Conservation (phyloP, 106 monocot genomes). For the Chionographis japonica region DNA sequence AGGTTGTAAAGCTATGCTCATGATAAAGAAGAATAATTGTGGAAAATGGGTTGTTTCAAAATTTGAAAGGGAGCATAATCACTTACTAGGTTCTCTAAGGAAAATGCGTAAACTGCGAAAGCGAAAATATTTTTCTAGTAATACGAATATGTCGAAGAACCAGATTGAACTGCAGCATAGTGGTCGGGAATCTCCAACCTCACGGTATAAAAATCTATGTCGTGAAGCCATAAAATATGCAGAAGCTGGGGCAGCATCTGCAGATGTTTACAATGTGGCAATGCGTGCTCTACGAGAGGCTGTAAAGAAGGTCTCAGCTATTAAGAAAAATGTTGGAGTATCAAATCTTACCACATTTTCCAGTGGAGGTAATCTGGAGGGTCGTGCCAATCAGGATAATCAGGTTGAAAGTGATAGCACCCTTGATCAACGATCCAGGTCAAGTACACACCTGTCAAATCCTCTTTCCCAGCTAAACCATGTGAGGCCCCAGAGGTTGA, state of each 20-base stretch:
- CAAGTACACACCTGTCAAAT: constrained; percentile 1
- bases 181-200: constrained; percentile 25
- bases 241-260: constrained; percentile 42
- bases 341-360: background rate
- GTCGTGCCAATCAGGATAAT: background rate
- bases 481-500: constrained; percentile 7
- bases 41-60: constrained; percentile 63
- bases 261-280: constrained; percentile 48
- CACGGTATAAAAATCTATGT: constrained; percentile 39
- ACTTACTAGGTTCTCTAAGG: constrained; percentile 30
- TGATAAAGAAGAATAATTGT: constrained; percentile 54
- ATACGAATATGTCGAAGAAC: constrained; percentile 2
- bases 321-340: constrained; percentile 17
- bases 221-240: constrained; percentile 51
- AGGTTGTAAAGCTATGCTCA: constrained; percentile 61
- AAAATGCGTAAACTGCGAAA: constrained; percentile 24
- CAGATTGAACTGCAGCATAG: constrained; percentile 17
- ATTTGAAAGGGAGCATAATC: constrained; percentile 58
- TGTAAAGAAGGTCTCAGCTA: constrained; percentile 36
- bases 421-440: constrained; percentile 3
- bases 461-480: constrained; percentile 3
- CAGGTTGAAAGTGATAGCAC: background rate
- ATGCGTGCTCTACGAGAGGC: constrained; percentile 43
- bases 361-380: constrained; percentile 15
- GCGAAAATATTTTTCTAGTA: constrained; percentile 15